Base-by-base conservation (phyloP, 768 basidiomycete genomes). In the Leccinum disarticulatum region DNA sequence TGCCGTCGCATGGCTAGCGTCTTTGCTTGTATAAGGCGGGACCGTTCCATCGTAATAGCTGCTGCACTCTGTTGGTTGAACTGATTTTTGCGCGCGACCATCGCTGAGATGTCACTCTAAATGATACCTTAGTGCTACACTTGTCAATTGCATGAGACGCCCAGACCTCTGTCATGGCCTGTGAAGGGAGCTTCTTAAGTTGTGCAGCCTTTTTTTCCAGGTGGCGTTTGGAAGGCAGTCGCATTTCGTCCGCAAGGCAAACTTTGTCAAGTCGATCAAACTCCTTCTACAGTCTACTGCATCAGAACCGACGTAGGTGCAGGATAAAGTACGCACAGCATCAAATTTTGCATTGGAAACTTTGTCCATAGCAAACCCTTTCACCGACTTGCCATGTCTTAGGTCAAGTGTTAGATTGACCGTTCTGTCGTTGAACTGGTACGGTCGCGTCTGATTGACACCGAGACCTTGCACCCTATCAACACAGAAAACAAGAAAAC, bases 31-130 rank as follows among this genome's bases (percentile, higher is more conserved):
- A 77, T 80, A 1, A 96, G 81, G 36, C 87, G 80, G 1, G 90
- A 85, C 25, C 81, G 81, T 67, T 91, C 86, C 54, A 89, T 73
- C 3, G 81, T 80, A 10, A 74, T 61, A 43, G 66, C 64, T 15
- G 69, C 67, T 10, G 66, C 68, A 55, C 67, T 76, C 50, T 71
- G 76, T 52, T 65, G 73, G 52, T 60, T 73, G 14, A 77, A 70
- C 56, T 79, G 73, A 43, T 77, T 81, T 74, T 88, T 93, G 64
- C 85, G 87, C 10, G 82, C 84, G 57, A 90, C 78, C 83, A 89
- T 92, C n/a, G 81, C 80, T n/a, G 77, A 78, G 62, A 98, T 83
- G 66, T 98, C 95, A 62, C 82, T 87, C 93, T 95, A 72, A 27
- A 65, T 15, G 51, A 48, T 49, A 43, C 46, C 52, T 65, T 55